A percentile compares a stretch with the other conserved stretches of the same genome.
Evolutionary conservation across 2,329 filamentous ascomycete species (phyloP).

Genomic region (Botryotinia narcissicola): DNA sequence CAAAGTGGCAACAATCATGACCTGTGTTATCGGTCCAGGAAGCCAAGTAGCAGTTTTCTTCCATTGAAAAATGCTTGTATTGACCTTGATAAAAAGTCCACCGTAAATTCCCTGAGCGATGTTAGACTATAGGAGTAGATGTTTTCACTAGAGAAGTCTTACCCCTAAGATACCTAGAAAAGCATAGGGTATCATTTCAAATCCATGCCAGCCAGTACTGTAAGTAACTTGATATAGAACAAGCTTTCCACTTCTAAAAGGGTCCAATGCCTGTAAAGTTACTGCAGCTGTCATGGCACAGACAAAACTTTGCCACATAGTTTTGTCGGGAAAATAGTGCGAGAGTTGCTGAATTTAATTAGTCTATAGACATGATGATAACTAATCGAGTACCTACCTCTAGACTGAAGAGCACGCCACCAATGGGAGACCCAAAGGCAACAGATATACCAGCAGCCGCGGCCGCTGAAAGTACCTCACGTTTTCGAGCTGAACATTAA

Average conservation of each 20-base stretch:
- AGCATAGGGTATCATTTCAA: constrained; percentile 86
- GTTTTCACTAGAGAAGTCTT: constrained; percentile 33
- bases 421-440: constrained; percentile 68
- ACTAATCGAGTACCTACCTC: constrained; percentile 53
- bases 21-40: constrained; percentile 74
- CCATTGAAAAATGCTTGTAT: constrained; percentile 83
- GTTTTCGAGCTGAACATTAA: constrained; percentile 67
- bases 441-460: constrained; percentile 64
- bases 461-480: constrained; percentile 88
- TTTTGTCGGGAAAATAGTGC: constrained; percentile 98
- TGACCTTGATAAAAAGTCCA: constrained; percentile 89
- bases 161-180: constrained; percentile 80
- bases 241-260: constrained; percentile 91
- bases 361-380: constrained; percentile 19
- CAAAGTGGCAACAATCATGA: constrained; percentile 72
- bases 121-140: constrained; percentile 22
- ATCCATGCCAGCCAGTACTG: constrained; percentile 86
- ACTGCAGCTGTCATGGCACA: constrained; percentile 99
- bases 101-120: constrained; percentile 76
- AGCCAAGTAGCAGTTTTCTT: constrained; percentile 65
- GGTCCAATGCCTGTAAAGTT: constrained; percentile 86
- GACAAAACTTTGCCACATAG: constrained; percentile 99
- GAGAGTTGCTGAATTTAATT: constrained; percentile 68
- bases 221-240: constrained; percentile 96
- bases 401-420: constrained; percentile 92